These are phyloP conservation scores for Castanopsis chinensis DNA, from an alignment of 306 rosid species.

Conservation along the genomic window DNA sequence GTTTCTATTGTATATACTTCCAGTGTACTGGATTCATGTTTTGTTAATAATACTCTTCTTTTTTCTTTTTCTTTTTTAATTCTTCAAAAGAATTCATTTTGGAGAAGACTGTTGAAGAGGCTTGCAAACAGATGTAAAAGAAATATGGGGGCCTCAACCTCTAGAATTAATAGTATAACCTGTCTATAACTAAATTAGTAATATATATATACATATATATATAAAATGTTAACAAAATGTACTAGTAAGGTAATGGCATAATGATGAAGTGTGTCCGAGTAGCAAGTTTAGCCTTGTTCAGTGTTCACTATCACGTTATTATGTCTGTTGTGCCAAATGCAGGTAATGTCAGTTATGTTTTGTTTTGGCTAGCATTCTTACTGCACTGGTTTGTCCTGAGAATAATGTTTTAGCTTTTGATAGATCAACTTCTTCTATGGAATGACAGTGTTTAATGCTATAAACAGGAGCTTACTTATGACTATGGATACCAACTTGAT, in stretches of 20 bases:
- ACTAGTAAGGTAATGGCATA: too few species aligned
- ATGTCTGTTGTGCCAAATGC: not conserved
- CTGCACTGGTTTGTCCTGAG: not conserved
- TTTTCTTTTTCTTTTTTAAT: too few species aligned
- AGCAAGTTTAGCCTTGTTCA: not conserved
- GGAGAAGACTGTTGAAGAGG: too few species aligned
- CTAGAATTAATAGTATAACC: not conserved
- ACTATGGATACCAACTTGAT: slow-evolving; percentile 32
- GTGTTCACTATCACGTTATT: not conserved
- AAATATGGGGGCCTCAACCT: not conserved
- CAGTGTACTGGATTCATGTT: too few species aligned
- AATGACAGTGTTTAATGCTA: not conserved
- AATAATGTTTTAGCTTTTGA: not conserved
- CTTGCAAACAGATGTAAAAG: too few species aligned
- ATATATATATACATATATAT: too few species aligned
- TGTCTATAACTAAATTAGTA: not conserved
- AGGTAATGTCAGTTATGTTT: not conserved
- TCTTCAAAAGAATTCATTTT: too few species aligned
- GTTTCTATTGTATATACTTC: too few species aligned
- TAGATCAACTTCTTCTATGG: not conserved
- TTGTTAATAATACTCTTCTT: too few species aligned
- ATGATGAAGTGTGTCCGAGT: too few species aligned
- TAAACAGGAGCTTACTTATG: slow-evolving; percentile 35
- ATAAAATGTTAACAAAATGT: too few species aligned
- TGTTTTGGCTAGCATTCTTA: not conserved